Evolutionary conservation across 2,329 filamentous ascomycete genomes (phyloP).

Genomic region (Diatrype stigma): DNA sequence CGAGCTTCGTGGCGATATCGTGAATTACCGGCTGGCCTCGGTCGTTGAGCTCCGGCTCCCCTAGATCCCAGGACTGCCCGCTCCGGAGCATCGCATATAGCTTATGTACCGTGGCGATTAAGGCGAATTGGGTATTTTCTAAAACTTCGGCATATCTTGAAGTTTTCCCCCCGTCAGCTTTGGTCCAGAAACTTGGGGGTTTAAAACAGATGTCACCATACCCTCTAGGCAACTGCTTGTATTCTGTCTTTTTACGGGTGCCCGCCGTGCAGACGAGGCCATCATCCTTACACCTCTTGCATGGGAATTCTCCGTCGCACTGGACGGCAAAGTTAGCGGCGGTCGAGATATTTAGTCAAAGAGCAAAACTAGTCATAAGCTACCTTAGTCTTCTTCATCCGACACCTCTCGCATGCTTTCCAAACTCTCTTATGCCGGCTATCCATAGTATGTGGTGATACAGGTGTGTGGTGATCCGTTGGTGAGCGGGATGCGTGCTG

Average conservation of each 20-base stretch:
- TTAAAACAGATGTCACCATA: constrained; percentile 33
- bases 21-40: constrained; percentile 60
- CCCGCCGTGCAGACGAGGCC: constrained; percentile 61
- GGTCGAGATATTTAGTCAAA: neutral
- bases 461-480: constrained; percentile 35
- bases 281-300: constrained; percentile 63
- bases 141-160: constrained; percentile 61
- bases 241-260: constrained; percentile 63
- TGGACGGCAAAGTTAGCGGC: constrained; percentile 25
- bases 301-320: constrained; percentile 64
- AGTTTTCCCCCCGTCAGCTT: constrained; percentile 6
- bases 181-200: constrained; percentile 8
- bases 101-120: constrained; percentile 62
- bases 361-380: constrained; percentile 4
- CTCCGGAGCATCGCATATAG: constrained; percentile 61
- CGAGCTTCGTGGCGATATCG: constrained; percentile 60
- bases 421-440: constrained; percentile 60
- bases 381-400: constrained; percentile 69
- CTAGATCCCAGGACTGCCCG: constrained; percentile 55
- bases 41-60: constrained; percentile 61
- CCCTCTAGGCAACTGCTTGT: constrained; percentile 61
- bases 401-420: constrained; percentile 63
- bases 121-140: constrained; percentile 61
- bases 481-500: constrained; percentile 33
- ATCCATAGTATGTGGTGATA: constrained; percentile 40